Base-by-base conservation (phyloP, 805 yeast species). In the Diddensiella transvaalensis region DNA sequence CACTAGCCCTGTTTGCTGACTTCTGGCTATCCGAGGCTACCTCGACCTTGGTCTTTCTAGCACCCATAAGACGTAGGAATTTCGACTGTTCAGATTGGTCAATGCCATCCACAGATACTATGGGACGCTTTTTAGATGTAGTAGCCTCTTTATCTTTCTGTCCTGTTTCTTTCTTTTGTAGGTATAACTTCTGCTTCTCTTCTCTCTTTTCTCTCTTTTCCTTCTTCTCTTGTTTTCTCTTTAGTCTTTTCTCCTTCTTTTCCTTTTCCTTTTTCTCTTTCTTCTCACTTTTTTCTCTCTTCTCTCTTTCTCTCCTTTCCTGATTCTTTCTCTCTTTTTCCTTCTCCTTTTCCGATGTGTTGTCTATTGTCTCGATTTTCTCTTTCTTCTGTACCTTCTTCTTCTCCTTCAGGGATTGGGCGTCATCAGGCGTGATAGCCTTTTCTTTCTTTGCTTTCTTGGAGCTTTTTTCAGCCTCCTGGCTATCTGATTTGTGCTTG, bases 61-160 rank as follows among this genome's bases (percentile, higher is more conserved):
- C 61, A 8, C 61, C 61, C 61, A 57, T 57, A 24, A 57, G 45
- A 13, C 61, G 52, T 13, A 57, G 46, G 37, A 56, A 57, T 46
- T 57, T 57, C 42, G 52, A 30, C 43, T 57, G 61, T 23, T 56
- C 51, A 6, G 46, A 39, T 10, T 47, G 32, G 21, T 56, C 57
- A 26, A 57, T 42, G 10, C 59, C 59, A 8, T 48, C 49, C 8
- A 57, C 56, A 1, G 55, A 46, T 3, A 56, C 42, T 8, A 42
- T 38, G 11, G 32, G 32, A 8, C 13, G 32, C 13, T 26, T 26
- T 26, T 13, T 26, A 8, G 8, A 8, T 13, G 32, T 26, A 26
- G 32, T 26, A 8, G 32, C 32, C 32, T 26, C 32, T 8, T 26
- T 13, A 8, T 26, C 13, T 13, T 26, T 26, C n/a, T n/a, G n/a